These are phyloP conservation scores for Talaromyces funiculosus DNA, from an alignment of 2,329 filamentous ascomycete genomes.

Conservation along the genomic window DNA sequence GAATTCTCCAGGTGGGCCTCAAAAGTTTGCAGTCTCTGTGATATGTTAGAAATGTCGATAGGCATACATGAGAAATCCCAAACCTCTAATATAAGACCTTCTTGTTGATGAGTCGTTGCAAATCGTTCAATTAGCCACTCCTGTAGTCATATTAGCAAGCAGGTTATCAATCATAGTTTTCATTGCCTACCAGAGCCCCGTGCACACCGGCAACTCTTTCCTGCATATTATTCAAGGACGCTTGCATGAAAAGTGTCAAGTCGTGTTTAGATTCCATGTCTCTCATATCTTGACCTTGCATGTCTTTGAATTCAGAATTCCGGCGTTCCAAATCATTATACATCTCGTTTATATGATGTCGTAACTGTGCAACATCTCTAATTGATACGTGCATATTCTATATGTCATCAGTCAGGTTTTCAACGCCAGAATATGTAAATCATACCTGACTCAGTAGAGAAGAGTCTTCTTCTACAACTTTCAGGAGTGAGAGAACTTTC, in stretches of 20 bases:
- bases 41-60: neutral
- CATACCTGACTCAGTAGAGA: constrained; percentile 22
- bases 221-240: constrained; percentile 29
- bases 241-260: constrained; percentile 26
- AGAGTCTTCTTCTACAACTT: constrained; percentile 17
- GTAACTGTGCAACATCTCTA: constrained; percentile 21
- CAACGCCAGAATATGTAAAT: neutral
- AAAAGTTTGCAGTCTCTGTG: constrained; percentile 32
- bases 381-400: constrained; percentile 30
- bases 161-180: neutral
- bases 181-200: constrained; percentile 29
- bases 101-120: constrained; percentile 27
- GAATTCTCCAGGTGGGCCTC: constrained; percentile 29
- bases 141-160: constrained; percentile 17
- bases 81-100: constrained; percentile 30
- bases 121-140: constrained; percentile 28
- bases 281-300: constrained; percentile 23
- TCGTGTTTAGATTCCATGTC: constrained; percentile 22
- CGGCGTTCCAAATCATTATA: constrained; percentile 26
- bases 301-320: constrained; percentile 22
- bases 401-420: neutral
- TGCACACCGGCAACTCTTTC: constrained; percentile 28
- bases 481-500: constrained; percentile 19
- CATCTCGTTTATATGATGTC: constrained; percentile 21
- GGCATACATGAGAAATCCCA: neutral